These are phyloP conservation scores for Pisolithus thermaeus DNA, from an alignment of 1,284 basidiomycete species.

Conservation along the genomic window DNA sequence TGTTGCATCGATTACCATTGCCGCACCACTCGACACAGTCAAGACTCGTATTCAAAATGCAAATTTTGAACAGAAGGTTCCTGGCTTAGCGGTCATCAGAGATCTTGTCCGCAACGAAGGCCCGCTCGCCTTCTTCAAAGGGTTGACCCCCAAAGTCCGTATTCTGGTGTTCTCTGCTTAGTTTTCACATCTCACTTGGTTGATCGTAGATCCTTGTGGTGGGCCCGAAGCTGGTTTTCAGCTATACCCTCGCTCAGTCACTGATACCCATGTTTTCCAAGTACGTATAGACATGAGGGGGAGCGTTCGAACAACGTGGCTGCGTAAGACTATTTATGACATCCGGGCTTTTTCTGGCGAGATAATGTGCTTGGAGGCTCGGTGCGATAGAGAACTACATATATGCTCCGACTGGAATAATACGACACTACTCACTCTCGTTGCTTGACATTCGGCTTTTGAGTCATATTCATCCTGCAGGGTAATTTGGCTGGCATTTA, in stretches of 20 bases:
- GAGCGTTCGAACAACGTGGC: background rate
- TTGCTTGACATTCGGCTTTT: background rate
- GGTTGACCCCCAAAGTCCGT: slow-evolving; percentile 86
- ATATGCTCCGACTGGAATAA: background rate
- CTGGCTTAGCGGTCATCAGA: slow-evolving; percentile 80
- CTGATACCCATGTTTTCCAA: slow-evolving; percentile 93
- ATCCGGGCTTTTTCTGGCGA: background rate
- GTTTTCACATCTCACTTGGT: background rate
- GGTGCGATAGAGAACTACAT: background rate
- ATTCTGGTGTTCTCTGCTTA: background rate
- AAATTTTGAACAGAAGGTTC: slow-evolving; percentile 92
- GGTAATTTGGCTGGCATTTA: background rate
- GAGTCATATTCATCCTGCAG: background rate
- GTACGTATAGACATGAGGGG: slow-evolving; percentile 55
- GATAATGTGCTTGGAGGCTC: background rate
- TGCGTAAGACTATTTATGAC: background rate
- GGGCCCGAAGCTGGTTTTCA: slow-evolving; percentile 97
- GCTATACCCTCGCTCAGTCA: slow-evolving; percentile 94
- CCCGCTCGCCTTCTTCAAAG: slow-evolving; percentile 89
- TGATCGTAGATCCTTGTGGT: slow-evolving; percentile 80
- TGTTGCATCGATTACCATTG: slow-evolving; percentile 92
- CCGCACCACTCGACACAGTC: slow-evolving; percentile 93
- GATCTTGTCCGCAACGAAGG: slow-evolving; percentile 92
- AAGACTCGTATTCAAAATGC: slow-evolving; percentile 98
- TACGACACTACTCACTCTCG: background rate